Evolutionary conservation across 441 rosid genomes (phyloP).

Genomic region (Syzygium malaccense): DNA sequence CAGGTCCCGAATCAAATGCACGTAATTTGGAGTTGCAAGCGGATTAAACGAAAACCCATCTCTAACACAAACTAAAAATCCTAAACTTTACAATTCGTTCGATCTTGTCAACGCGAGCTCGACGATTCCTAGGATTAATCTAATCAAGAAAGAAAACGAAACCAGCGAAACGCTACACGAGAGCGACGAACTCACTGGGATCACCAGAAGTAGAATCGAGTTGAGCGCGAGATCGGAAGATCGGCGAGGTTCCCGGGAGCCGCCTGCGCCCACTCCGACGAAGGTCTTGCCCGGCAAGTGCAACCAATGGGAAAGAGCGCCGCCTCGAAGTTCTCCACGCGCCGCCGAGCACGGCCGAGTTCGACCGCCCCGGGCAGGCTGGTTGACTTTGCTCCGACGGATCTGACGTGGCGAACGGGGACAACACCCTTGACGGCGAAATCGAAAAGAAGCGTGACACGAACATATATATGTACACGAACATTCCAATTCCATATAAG

Average conservation of each 20-base stretch:
- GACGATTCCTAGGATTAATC: not conserved
- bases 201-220: not conserved
- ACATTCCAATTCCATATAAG: too few relatives aligned
- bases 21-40: not conserved
- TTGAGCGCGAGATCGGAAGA: not conserved
- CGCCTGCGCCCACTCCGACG: not conserved
- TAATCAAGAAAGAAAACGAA: not conserved
- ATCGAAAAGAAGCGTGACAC: accelerated
- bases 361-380: not conserved
- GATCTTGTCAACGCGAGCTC: not conserved
- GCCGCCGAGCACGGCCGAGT: not conserved
- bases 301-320: not conserved
- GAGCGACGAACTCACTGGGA: not conserved
- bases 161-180: not conserved
- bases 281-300: not conserved
- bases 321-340: not conserved
- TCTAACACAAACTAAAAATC: not conserved
- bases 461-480: too few relatives aligned
- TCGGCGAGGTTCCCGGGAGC: not conserved
- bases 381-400: not conserved
- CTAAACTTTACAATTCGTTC: not conserved
- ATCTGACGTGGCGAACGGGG: not conserved
- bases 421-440: not conserved
- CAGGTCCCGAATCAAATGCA: not conserved
- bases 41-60: not conserved